Evolutionary conservation across 768 basidiomycete species (phyloP), one percentile per base, ranked within the genome.

Genomic region (Chalciporus pseudorubinellus): DNA sequence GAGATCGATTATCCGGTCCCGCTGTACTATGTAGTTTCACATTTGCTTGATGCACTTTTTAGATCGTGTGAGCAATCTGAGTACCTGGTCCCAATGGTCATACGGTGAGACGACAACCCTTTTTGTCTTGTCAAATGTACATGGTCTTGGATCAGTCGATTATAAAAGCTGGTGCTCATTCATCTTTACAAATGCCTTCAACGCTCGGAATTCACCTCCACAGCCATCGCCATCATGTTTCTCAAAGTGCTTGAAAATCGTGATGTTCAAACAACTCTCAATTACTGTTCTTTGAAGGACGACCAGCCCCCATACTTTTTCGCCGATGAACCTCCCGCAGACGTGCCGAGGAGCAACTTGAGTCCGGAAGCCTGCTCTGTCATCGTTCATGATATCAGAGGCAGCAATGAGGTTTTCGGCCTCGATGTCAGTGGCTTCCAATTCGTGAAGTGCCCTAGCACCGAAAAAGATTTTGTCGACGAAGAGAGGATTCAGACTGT

Each of bases 361-460:
- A 63, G 64, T 14, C 2, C 29, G 20, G 59, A 66, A 36, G 36
- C 22, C 8, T 64, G 34, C 13, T 49, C 48, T 1, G 49, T 56
- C 8, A 47, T 63, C 44, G 38, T 74, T 19, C 63, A 70, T 39
- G 66, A 74, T 38, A 45, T 70, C 3, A 67, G 72, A 41, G 70
- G 66, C 26, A 60, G 68, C 39, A 67, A 58, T 19, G 52, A 57
- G 33, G 31, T 50, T 1, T 51, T 67, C 4, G 62, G 59, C 16
- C 65, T 74, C 38, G 76, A 78, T 46, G 60, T 62, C 44, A 69
- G 70, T 14, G 78, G 78, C 14, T 79, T 79, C 62, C 69, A 72
- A 55, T 73, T 73, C 56, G 46, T 69, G 19, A 61, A 65, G 26
- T 48, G 63, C 24, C 64, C 60, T 3, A 71, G 70, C 46, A 46